These are phyloP conservation scores for Eragrostis tef DNA, from an alignment of 202 grass and related monocot genomes.

Conservation along the genomic window DNA sequence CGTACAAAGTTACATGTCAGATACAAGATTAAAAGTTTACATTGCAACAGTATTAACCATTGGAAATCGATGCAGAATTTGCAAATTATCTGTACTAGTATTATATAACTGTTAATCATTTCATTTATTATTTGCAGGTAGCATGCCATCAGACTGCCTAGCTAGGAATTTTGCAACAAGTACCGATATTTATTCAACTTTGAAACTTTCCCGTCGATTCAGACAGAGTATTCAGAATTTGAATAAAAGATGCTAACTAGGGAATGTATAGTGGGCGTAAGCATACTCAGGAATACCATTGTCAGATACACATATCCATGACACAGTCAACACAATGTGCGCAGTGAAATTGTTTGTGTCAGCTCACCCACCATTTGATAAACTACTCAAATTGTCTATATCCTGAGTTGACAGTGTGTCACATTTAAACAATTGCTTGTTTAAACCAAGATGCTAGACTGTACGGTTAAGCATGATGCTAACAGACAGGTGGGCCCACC, in stretches of 20 bases:
- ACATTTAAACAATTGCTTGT: background rate
- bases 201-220: constrained; percentile 3
- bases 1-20: background rate
- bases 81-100: background rate
- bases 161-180: background rate
- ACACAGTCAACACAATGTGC: background rate
- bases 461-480: background rate
- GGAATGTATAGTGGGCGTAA: background rate
- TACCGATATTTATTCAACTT: background rate
- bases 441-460: background rate
- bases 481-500: background rate
- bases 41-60: too few species aligned
- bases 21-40: too few species aligned
- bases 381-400: background rate
- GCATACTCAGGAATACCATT: background rate
- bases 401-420: background rate
- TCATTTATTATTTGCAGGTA: background rate
- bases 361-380: background rate
- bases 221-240: background rate
- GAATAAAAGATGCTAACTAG: background rate
- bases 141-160: background rate
- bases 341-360: background rate
- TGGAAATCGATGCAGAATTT: background rate
- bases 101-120: background rate
- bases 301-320: background rate